Conservation (phyloP, 768 basidiomycete species). For the Lyophyllum atratum region DNA sequence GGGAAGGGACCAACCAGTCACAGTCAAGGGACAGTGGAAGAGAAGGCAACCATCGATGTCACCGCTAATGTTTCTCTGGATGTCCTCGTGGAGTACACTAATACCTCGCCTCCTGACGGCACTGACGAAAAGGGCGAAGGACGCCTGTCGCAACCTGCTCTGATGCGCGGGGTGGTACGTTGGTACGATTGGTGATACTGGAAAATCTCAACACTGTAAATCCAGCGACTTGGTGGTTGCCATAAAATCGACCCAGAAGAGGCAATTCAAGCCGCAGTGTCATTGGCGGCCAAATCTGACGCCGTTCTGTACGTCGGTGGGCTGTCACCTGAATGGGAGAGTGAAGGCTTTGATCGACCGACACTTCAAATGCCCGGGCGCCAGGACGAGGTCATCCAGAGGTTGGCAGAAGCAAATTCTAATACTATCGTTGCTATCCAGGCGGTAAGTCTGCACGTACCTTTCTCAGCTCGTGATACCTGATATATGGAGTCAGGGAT, state of each 20-base stretch:
- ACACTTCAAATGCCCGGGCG: constrained; percentile 58
- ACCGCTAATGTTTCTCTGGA: constrained; percentile 47
- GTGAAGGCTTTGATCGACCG: constrained; percentile 72
- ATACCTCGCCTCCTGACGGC: constrained; percentile 51
- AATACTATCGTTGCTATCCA: constrained; percentile 64
- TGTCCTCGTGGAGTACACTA: constrained; percentile 66
- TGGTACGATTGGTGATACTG: not conserved
- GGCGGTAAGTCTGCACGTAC: constrained; percentile 40
- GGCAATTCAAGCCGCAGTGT: constrained; percentile 58
- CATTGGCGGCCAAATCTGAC: constrained; percentile 54
- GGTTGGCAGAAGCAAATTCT: constrained; percentile 54
- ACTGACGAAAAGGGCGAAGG: constrained; percentile 43
- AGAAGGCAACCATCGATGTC: constrained; percentile 52
- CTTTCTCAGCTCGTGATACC: not conserved
- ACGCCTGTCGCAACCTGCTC: constrained; percentile 57
- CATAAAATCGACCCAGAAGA: constrained; percentile 58
- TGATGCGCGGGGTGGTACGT: constrained; percentile 72
- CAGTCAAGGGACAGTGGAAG: constrained; percentile 67
- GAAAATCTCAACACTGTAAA: not conserved
- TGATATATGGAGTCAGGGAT: constrained; percentile 43
- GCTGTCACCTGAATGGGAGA: constrained; percentile 73
- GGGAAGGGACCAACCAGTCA: not conserved
- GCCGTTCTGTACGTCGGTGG: constrained; percentile 62
- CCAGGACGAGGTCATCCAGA: constrained; percentile 59
- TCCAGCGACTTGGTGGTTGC: constrained; percentile 66